Conservation (phyloP, 2,329 filamentous ascomycete genomes). For the Alternaria triticimaculans region DNA sequence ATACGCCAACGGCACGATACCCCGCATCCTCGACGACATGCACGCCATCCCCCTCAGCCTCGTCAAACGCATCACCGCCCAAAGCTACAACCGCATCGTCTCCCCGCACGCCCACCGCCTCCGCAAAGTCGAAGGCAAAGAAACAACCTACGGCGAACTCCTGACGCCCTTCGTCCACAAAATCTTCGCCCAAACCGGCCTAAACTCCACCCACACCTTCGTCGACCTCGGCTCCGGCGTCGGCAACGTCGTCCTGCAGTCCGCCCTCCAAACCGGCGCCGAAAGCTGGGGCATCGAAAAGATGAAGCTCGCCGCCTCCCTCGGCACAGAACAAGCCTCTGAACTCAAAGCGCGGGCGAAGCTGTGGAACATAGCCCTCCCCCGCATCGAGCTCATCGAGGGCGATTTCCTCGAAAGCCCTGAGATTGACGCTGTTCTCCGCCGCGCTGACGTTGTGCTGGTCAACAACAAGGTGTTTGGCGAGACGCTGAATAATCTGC, state of each 20-base stretch:
- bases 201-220: constrained; percentile 86
- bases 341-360: constrained; percentile 87
- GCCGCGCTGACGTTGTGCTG: constrained; percentile 89
- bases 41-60: constrained; percentile 70
- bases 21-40: constrained; percentile 71
- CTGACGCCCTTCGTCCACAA: constrained; percentile 82
- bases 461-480: constrained; percentile 99
- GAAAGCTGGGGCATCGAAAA: constrained; percentile 97
- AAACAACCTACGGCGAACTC: constrained; percentile 94
- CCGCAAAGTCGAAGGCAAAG: constrained; percentile 84
- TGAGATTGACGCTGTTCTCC: constrained; percentile 74
- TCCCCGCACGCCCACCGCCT: constrained; percentile 86
- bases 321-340: constrained; percentile 78
- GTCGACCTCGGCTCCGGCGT: constrained; percentile 95
- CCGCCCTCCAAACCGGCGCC: constrained; percentile 89
- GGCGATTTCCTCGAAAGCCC: constrained; percentile 83
- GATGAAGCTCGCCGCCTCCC: constrained; percentile 86
- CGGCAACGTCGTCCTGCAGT: constrained; percentile 93
- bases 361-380: constrained; percentile 85
- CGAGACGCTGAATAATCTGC: constrained; percentile 80
- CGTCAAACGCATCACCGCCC: constrained; percentile 80
- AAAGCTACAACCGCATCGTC: constrained; percentile 91
- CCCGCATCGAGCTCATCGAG: constrained; percentile 77
- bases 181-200: constrained; percentile 77
- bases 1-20: constrained; percentile 73